Evolutionary conservation across 805 yeast species (phyloP), one percentile per base, ranked within the genome.

Genomic region (Metschnikowia vanudenii): DNA sequence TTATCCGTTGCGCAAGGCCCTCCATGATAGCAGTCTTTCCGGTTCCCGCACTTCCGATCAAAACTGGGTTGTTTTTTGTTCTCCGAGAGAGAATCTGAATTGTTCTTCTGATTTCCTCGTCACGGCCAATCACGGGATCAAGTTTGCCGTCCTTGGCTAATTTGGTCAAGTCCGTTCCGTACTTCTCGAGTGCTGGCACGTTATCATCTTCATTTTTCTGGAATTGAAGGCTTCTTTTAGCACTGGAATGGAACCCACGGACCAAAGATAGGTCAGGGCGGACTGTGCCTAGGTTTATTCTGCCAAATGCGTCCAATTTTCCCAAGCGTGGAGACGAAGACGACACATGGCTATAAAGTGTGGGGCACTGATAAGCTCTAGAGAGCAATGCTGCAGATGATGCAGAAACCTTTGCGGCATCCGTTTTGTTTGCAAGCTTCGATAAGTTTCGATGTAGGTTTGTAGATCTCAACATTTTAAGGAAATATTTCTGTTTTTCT

Each of bases 11-110:
- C 0, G 98, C 98, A 33, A 94, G 73, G 0, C 98, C 99, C 62
- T 94, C 99, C 81, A 94, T 86, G 47, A 94, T 82, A 6, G 98
- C 95, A 0, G 98, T 94, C 65, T 92, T 92, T 70, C 99, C 99
- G 0, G 97, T 95, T 69, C 99, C 99, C 1, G 99, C 99, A 55
- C 87, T 82, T 52, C 99, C 99, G 35, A 94, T 90, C 45, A 92
- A 67, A 1, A 94, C 96, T 0, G 99, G 99, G 60, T 92, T 92
- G 64, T 94, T 94, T 67, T 92, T 92, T 1, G 97, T 90, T 63
- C 98, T 76, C 56, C 99, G 74, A 1, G 97, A 88, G 37, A 92
- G 69, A 39, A 92, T 91, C 63, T 92, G 98, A 46, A 92, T 85
- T 0, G 98, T 92, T 49, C 99, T 75, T 48, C 92, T 78, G 46